Base-by-base conservation (phyloP, 441 rosid species). In the Raphanus hybrid region DNA sequence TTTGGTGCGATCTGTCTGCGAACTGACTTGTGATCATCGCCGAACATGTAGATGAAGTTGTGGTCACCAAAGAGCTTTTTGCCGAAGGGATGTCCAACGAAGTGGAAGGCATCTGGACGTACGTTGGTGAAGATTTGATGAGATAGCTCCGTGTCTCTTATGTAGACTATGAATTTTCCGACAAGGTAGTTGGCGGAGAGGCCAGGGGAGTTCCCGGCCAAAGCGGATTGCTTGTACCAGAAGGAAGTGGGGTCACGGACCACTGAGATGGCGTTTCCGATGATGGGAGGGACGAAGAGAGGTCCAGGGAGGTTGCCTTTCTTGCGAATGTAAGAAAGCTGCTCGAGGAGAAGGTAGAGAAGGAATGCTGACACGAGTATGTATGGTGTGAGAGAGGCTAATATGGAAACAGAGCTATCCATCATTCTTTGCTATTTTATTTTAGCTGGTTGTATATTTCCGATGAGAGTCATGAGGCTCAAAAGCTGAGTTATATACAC, bases 251-350 rank as follows among this genome's bases (percentile, higher is more conserved):
- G 96, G 7, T 88, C 70, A 4, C 80, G 69, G 41, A 93, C 85
- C 14, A 93, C 32, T 2, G 88, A 16, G 54, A 84, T 34, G 3
- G 84, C 94, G 84, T 84, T 86, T 43, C 97, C 98, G 3, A 93
- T 15, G 5, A 91, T 84, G 0, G 97, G 98, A n/a, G 81, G 27
- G 48, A 91, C 88, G 4, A 90, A 71, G 37, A 55, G 1, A 0
- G 97, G 97, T 0, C 97, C 98, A 0, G 93, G 89, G 58, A 76
- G 79, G 64, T 69, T 75, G 23, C 91, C 87, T 68, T 86, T 92
- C 79, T 86, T 91, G 15, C 74, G 10, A 23, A 89, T 80, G 83
- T 91, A 93, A 9, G 84, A 81, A 75, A 87, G 45, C 82, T 93
- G 97, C 62, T 91, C 94, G 1, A 88, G 39, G 5, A 90, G 41